Evolutionary conservation across 2,329 filamentous ascomycete genomes (phyloP).

Genomic region (Scedosporium aurantiacum): DNA sequence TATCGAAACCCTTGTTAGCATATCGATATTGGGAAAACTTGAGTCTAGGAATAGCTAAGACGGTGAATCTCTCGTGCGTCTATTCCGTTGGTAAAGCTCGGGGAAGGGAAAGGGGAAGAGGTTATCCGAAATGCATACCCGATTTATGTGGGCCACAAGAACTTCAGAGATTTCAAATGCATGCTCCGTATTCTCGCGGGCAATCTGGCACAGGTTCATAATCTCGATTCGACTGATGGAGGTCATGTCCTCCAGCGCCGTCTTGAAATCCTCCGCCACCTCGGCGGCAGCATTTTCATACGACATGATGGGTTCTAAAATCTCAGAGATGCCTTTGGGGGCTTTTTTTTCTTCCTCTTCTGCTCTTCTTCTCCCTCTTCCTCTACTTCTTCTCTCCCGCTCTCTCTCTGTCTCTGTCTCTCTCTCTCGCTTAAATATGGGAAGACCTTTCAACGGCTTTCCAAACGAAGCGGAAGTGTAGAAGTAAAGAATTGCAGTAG

Average conservation of each 20-base stretch:
- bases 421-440: neutral
- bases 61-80: neutral
- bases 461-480: too few species aligned
- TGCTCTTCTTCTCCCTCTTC: neutral
- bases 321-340: neutral
- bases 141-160: conserved; percentile 85
- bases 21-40: neutral
- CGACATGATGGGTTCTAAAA: conserved; percentile 3
- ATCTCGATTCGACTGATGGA: conserved; percentile 92
- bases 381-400: neutral
- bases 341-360: neutral
- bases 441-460: too few species aligned
- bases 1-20: conserved; percentile 26
- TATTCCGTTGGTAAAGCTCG: neutral
- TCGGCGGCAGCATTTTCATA: conserved; percentile 30
- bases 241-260: conserved; percentile 82
- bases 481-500: too few species aligned
- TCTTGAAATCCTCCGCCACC: conserved; percentile 89
- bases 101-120: conserved; percentile 7
- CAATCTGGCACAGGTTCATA: conserved; percentile 93
- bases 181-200: conserved; percentile 93
- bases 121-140: conserved; percentile 50
- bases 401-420: too few species aligned
- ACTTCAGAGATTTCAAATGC: conserved; percentile 86
- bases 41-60: neutral